These are phyloP conservation scores for Petrea volubilis DNA, from an alignment of 257 asterid species.

Conservation along the genomic window DNA sequence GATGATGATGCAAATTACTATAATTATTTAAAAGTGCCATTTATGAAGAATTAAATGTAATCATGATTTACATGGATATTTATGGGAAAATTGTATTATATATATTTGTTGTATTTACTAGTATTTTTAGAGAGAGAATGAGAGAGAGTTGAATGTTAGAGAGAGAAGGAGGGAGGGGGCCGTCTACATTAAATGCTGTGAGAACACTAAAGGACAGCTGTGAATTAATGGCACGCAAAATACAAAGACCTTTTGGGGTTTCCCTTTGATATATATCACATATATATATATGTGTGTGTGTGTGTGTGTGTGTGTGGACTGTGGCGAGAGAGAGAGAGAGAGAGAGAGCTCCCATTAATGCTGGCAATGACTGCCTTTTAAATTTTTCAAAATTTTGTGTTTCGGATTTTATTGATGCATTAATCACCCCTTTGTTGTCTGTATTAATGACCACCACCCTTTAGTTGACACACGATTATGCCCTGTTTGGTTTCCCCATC, in stretches of 20 bases:
- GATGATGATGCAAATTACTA: slow-evolving; percentile 21
- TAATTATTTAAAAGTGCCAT: slow-evolving; percentile 22
- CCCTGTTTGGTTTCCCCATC: slow-evolving; percentile 17
- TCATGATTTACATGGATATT: slow-evolving; percentile 23
- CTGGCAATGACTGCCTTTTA: slow-evolving; percentile 39
- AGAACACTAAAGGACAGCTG: slow-evolving; percentile 58
- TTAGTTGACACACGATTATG: slow-evolving; percentile 27
- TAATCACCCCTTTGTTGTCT: slow-evolving; percentile 37
- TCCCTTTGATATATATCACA: slow-evolving; percentile 27
- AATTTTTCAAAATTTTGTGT: slow-evolving; percentile 22
- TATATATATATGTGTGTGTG: too few species aligned
- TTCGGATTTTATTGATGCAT: slow-evolving; percentile 30
- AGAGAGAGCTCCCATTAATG: slow-evolving; percentile 50
- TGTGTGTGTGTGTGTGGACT: too few species aligned
- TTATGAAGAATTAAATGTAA: slow-evolving; percentile 32
- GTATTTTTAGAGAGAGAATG: too few species aligned
- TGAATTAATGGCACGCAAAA: slow-evolving; percentile 45
- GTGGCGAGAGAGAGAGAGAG: too few species aligned
- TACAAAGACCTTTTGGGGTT: slow-evolving; percentile 45
- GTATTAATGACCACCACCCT: slow-evolving; percentile 27
- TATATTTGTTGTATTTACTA: neutral
- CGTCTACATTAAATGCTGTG: slow-evolving; percentile 50
- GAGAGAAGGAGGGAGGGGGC: neutral
- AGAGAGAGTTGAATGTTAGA: neutral
- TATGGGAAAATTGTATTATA: slow-evolving; percentile 10